Conservation (phyloP, 768 basidiomycete genomes). For the Xerocomellus chrysenteron region DNA sequence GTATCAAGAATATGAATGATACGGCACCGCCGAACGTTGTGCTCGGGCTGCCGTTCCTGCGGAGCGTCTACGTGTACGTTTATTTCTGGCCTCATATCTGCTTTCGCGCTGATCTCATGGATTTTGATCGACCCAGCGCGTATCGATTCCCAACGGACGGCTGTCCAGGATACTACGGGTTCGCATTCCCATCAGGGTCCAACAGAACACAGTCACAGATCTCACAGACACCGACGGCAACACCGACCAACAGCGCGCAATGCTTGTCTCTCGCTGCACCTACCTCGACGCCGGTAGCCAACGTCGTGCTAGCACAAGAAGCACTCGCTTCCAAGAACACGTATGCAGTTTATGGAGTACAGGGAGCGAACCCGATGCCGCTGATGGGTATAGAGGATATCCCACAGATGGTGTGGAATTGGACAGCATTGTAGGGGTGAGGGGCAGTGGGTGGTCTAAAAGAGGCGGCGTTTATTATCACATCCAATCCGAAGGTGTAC, state of each 20-base stretch:
- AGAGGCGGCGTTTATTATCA: too few relatives aligned
- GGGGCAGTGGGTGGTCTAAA: neutral
- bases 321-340: neutral
- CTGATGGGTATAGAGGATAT: slow-evolving; percentile 18
- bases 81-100: neutral
- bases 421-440: slow-evolving; percentile 12
- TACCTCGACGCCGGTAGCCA: slow-evolving; percentile 29
- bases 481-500: neutral
- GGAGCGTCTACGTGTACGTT: slow-evolving; percentile 33
- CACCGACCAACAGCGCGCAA: slow-evolving; percentile 25
- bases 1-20: slow-evolving; percentile 14
- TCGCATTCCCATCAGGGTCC: slow-evolving; percentile 29
- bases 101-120: neutral
- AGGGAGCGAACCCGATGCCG: slow-evolving; percentile 1
- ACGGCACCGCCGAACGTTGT: slow-evolving; percentile 13
- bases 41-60: slow-evolving; percentile 29
- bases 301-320: slow-evolving; percentile 15
- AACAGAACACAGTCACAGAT: slow-evolving; percentile 29
- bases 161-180: slow-evolving; percentile 34
- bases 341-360: slow-evolving; percentile 17
- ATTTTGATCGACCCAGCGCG: slow-evolving; percentile 14
- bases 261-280: slow-evolving; percentile 26
- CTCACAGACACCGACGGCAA: slow-evolving; percentile 28
- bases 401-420: slow-evolving; percentile 21
- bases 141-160: slow-evolving; percentile 32